Evolutionary conservation across 495 filamentous ascomycete species (phyloP), one percentile per base, ranked within the genome.

Genomic region (Ascodesmis nigricans): DNA sequence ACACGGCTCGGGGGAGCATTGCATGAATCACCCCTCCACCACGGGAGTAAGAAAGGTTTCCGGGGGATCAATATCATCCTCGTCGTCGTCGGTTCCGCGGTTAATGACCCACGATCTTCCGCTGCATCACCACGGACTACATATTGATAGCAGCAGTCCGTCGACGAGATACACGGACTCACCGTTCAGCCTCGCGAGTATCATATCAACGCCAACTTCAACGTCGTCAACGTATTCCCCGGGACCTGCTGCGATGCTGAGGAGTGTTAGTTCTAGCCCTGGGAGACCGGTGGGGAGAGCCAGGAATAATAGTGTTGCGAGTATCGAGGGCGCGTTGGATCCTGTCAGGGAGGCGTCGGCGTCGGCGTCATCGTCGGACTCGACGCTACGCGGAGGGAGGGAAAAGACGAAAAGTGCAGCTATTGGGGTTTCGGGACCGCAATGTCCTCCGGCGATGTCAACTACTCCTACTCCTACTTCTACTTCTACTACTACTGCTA

Each of bases 141-240:
- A n/a, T 50, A 47, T 40, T 6, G 68, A 75, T 39, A 73, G 73
- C 36, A 76, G 70, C 38, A 93, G 77, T 38, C 81, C 84, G 27
- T 93, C 87, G n/a, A 93, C 82, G 21, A 65, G 79, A 39, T 92
- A 84, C 45, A 91, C 84, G 20, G 80, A 75, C 34, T 97, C 87
- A 2, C 87, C 87, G 6, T 95, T 90, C 57, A 91, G 84, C 55
- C 66, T 75, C 45, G 75, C 79, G n/a, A n/a, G n/a, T n/a, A n/a
- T n/a, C n/a, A n/a, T n/a, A 26, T 91, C 87, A 6, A 93, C 87
- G 2, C 83, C 87, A 1, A 92, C 83, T n/a, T 92, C 87, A n/a
- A n/a, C 5, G 68, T 21, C 82, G 48, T 91, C 82, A 5, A 93
- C 87, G n/a, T 77, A 87, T 52, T 97, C 87, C 22, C 82, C 87